phyloP scores from a whole-genome alignment of 1,284 basidiomycete genomes.

The Cryptococcus hybrid region DNA sequence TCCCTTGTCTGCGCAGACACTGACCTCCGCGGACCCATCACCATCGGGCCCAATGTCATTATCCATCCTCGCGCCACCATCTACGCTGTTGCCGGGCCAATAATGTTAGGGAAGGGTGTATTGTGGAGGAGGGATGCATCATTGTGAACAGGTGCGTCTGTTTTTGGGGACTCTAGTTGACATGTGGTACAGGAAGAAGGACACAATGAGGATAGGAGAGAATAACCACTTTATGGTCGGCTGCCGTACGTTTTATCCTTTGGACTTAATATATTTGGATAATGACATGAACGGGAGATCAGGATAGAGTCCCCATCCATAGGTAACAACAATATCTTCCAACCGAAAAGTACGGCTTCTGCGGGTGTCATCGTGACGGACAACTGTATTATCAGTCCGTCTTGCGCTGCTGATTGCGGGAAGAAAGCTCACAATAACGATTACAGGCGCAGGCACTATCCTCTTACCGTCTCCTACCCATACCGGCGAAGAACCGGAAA shows the following conservation, averaged over 20 bases:
- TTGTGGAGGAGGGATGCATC: conserved; percentile 86
- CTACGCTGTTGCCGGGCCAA: conserved; percentile 79
- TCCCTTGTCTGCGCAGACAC: conserved; percentile 84
- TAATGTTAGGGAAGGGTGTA: conserved; percentile 80
- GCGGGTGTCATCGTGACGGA: conserved; percentile 72
- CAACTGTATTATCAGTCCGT: conserved; percentile 75
- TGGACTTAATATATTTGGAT: background rate
- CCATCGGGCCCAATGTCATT: conserved; percentile 79
- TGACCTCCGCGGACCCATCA: conserved; percentile 84
- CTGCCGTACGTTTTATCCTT: conserved; percentile 61
- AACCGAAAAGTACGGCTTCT: conserved; percentile 73
- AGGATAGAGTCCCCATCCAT: conserved; percentile 84
- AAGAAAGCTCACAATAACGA: background rate
- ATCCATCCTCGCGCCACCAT: conserved; percentile 94
- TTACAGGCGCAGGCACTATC: conserved; percentile 13
- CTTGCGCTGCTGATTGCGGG: background rate
- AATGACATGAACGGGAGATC: conserved; percentile 2
- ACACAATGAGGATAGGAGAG: conserved; percentile 65
- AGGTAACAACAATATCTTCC: conserved; percentile 81
- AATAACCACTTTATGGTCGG: conserved; percentile 91
- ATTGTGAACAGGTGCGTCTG: conserved; percentile 64
- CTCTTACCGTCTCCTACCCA: conserved; percentile 9
- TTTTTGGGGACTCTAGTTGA: background rate
- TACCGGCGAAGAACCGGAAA: conserved; percentile 56
- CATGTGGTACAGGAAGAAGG: background rate